These are phyloP conservation scores for Candida glaebosa DNA, from an alignment of 805 yeast species.

Conservation along the genomic window DNA sequence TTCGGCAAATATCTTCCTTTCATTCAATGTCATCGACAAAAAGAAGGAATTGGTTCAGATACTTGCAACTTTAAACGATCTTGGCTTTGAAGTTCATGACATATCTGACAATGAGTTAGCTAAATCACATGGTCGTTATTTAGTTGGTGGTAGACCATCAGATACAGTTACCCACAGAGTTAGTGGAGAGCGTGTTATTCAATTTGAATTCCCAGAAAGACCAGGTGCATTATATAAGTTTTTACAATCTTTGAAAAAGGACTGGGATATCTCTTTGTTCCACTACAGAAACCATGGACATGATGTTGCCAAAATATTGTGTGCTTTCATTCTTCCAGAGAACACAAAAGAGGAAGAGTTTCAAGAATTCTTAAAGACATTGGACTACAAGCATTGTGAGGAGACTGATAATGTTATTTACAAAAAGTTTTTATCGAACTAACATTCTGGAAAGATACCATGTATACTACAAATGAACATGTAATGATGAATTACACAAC, in stretches of 20 bases:
- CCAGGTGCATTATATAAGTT: slow-evolving; percentile 91
- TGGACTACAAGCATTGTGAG: slow-evolving; percentile 75
- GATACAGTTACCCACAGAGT: slow-evolving; percentile 35
- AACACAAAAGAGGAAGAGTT: slow-evolving; percentile 58
- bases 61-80: slow-evolving; percentile 59
- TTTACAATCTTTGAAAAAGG: slow-evolving; percentile 62
- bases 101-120: slow-evolving; percentile 93
- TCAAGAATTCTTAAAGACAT: slow-evolving; percentile 59
- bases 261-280: slow-evolving; percentile 92
- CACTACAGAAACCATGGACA: slow-evolving; percentile 97
- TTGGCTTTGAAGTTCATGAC: slow-evolving; percentile 65
- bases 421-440: slow-evolving; percentile 57
- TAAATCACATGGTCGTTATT: slow-evolving; percentile 91
- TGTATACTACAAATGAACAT: not conserved
- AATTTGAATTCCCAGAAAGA: slow-evolving; percentile 95
- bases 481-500: no score
- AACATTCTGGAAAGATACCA: slow-evolving; percentile 1
- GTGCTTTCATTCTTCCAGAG: slow-evolving; percentile 84
- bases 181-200: slow-evolving; percentile 69
- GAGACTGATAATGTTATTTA: slow-evolving; percentile 88
- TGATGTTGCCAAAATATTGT: slow-evolving; percentile 88
- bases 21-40: slow-evolving; percentile 79
- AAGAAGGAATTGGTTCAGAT: slow-evolving; percentile 69
- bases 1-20: slow-evolving; percentile 77
- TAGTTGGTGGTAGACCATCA: slow-evolving; percentile 79